A percentile compares a stretch with the other conserved stretches of the same genome.
Conservation (phyloP, 2,329 filamentous ascomycete species). For the Emericellopsis atlantica region DNA sequence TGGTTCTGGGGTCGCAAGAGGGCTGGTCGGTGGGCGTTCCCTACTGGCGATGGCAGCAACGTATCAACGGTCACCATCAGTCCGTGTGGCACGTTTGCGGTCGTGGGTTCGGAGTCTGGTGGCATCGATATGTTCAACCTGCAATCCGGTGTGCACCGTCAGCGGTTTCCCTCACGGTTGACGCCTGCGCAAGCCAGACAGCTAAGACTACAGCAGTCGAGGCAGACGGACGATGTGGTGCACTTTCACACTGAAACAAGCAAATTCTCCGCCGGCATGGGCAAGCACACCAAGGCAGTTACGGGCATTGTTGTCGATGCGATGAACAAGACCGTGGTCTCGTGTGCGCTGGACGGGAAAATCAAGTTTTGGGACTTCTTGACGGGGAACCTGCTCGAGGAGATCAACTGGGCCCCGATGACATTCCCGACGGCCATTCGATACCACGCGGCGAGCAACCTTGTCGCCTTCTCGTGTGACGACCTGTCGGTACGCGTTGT, state of each 20-base stretch:
- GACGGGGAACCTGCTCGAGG: slow-evolving; percentile 65
- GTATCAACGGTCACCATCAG: slow-evolving; percentile 83
- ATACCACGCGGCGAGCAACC: slow-evolving; percentile 72
- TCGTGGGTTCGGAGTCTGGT: slow-evolving; percentile 75
- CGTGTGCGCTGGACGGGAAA: slow-evolving; percentile 80
- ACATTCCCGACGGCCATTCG: slow-evolving; percentile 63
- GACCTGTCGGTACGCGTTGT: slow-evolving; percentile 81
- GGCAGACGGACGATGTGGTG: slow-evolving; percentile 42
- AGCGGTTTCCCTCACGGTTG: slow-evolving; percentile 71
- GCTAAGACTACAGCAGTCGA: slow-evolving; percentile 52
- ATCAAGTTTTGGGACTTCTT: slow-evolving; percentile 96
- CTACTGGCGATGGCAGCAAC: slow-evolving; percentile 70
- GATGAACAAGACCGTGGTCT: slow-evolving; percentile 77
- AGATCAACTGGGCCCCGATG: slow-evolving; percentile 72
- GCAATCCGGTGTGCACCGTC: slow-evolving; percentile 80
- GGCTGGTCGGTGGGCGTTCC: slow-evolving; percentile 85
- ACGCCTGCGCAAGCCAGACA: slow-evolving; percentile 70
- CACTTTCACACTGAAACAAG: slow-evolving; percentile 34
- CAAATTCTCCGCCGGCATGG: slow-evolving; percentile 38
- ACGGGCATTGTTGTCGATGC: slow-evolving; percentile 81
- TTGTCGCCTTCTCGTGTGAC: slow-evolving; percentile 80
- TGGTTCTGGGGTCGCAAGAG: slow-evolving; percentile 98
- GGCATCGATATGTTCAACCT: slow-evolving; percentile 93
- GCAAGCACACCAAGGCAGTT: slow-evolving; percentile 69
- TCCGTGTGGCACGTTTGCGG: slow-evolving; percentile 83